Base-by-base conservation (phyloP, 768 basidiomycete species). In the Agrocybe praecox region DNA sequence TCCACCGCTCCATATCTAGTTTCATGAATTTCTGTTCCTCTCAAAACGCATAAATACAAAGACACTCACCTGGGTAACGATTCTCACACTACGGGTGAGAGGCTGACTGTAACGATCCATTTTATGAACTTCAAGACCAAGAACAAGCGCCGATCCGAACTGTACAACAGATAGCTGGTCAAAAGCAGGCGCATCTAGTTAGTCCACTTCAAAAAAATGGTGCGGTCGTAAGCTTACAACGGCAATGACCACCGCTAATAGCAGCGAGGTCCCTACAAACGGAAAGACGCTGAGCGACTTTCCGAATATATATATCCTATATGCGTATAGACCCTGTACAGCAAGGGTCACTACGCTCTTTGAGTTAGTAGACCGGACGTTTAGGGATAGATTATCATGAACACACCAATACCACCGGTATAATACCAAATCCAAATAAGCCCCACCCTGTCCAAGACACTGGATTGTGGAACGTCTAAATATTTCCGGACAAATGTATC, bases 401-500 rank as follows among this genome's bases (percentile, higher is more conserved):
- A 34, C 33, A 7, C 36, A 40, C 36, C 36, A 6, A 40, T 4
- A n/a, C 14, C 36, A 4, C 36, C 36, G 5, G n/a, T 40, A n/a
- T 6, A 5, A 5, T 40, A n/a, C 14, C 36, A 14, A 6, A 40
- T 40, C 36, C 36, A 40, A 6, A 40, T 4, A 3, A 40, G 36
- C 14, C n/a, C 36, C 36, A n/a, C n/a, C 14, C 5, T 12, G 6
- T 40, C 36, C 36, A n/a, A 14, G 12, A 12, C 36, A 14, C 12
- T 40, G 5, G 14, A 40, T 10, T 26, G 52, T 6, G 32, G 22
- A 34, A 51, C 22, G 21, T 62, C 29, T 17, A 43, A 42, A 54
- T 53, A 62, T 14, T 48, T 52, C 9, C 21, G 40, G 0, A 50
- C 57, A 7, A 62, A 62, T 6, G 50, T 45, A 23, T 53, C 36